Base-by-base conservation (phyloP, 1,139 yeast species). In the Pichia sp. region DNA sequence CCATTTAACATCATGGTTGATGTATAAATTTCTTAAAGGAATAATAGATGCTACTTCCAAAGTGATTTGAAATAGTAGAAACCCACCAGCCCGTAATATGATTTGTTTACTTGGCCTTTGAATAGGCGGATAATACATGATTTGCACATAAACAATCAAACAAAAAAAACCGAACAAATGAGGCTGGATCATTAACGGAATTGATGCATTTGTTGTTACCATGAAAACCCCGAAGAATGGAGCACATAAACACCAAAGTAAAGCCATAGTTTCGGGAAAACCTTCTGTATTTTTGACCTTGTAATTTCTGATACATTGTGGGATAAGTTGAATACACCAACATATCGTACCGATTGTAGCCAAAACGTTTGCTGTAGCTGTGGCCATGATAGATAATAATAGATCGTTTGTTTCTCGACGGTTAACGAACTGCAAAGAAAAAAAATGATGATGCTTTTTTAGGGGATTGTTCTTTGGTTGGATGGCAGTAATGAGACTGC, bases 241-340 rank as follows among this genome's bases (percentile, higher is more conserved):
- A 1, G 87, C 95, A 50, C 94, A 82, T 2, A 78, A 71, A 1
- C 88, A 82, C 96, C 96, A 89, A 35, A 88, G 65, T 50, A 87
- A 76, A 78, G 87, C 73, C 96, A 89, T 88, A 39, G 75, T 22
- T 1, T 92, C 88, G 0, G 95, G 96, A 15, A 89, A 66, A 0
- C 97, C 97, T 39, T 82, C 85, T 53, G 95, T 85, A 60, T 86
- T 78, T 59, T 89, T 88, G n/a, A 74, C 74, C 48, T 72, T 71
- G 67, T 75, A 87, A 63, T 90, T 89, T 61, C 80, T 71, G 46
- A 80, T 70, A 45, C 89, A 81, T 64, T 89, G 97, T 3, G 97
- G 97, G 2, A 87, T 73, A 56, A 89, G 70, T 66, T 90, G 97
- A 54, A 89, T 69, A 65, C 96, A 89, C 96, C 97, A 90, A 53